Conservation (phyloP, 2,329 filamentous ascomycete genomes). For the Diaporthe aspalathi region DNA sequence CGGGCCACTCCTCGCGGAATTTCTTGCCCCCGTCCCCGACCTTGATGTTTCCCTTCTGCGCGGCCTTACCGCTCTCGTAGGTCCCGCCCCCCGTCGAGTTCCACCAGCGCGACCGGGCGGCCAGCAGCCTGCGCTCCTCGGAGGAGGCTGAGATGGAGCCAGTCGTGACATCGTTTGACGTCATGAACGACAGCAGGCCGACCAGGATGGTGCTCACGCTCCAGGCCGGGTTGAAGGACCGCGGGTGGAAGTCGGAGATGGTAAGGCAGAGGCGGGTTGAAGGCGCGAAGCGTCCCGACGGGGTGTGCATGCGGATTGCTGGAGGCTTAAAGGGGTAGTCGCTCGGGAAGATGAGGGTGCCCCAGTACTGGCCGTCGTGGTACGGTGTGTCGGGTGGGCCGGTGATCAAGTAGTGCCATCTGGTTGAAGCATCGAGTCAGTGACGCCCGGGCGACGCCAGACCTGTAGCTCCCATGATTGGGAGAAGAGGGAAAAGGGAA, state of each 20-base stretch:
- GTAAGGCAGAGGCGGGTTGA: conserved; percentile 92
- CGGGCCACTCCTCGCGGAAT: conserved; percentile 90
- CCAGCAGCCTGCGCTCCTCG: conserved; percentile 81
- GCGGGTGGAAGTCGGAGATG: conserved; percentile 97
- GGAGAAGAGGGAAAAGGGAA: too few relatives aligned
- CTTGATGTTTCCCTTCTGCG: conserved; percentile 82
- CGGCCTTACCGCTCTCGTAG: conserved; percentile 63
- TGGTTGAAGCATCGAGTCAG: conserved; percentile 49
- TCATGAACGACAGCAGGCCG: conserved; percentile 97
- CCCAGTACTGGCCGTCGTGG: conserved; percentile 96
- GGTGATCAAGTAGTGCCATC: conserved; percentile 96
- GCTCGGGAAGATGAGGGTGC: conserved; percentile 91
- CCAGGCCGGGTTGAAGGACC: conserved; percentile 98
- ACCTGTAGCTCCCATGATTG: background rate
- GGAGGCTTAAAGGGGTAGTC: conserved; percentile 98
- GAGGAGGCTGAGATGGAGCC: conserved; percentile 84
- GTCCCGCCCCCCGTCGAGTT: conserved; percentile 93
- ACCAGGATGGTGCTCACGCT: conserved; percentile 97
- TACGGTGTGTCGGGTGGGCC: conserved; percentile 96
- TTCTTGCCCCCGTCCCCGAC: conserved; percentile 92
- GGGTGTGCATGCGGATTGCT: conserved; percentile 98
- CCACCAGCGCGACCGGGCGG: conserved; percentile 89
- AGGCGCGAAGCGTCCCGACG: conserved; percentile 93
- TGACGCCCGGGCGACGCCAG: background rate
- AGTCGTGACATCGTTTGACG: conserved; percentile 97